Evolutionary conservation across 2,329 filamentous ascomycete species (phyloP).

Genomic region (Colletotrichum sp.): DNA sequence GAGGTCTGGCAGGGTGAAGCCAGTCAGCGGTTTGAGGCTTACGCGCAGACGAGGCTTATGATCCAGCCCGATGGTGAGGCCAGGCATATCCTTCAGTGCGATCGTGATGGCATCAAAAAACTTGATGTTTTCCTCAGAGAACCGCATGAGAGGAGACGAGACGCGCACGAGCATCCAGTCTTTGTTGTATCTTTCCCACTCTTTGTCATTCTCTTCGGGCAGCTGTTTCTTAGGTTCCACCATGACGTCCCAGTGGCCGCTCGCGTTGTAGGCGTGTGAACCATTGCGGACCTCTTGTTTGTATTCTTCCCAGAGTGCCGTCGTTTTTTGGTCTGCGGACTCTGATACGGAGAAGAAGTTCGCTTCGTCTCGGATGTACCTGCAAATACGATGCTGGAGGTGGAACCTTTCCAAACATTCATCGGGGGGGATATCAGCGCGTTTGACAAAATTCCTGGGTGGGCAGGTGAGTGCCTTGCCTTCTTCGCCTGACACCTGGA

Average conservation of each 20-base stretch:
- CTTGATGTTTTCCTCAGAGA: neutral
- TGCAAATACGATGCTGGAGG: neutral
- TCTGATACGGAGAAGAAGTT: neutral
- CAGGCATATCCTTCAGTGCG: neutral
- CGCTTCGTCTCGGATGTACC: neutral
- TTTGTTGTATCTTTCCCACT: neutral
- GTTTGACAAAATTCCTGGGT: neutral
- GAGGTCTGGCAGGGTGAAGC: neutral
- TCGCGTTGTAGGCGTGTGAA: neutral
- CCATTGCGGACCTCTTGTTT: neutral
- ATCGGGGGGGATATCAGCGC: neutral
- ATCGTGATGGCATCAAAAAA: neutral
- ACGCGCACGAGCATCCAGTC: neutral
- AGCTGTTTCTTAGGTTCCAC: neutral
- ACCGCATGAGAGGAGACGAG: neutral
- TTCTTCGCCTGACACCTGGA: neutral
- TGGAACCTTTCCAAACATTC: neutral
- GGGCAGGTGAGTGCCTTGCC: neutral
- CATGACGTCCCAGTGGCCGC: neutral
- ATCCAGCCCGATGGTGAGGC: neutral
- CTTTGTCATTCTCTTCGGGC: neutral
- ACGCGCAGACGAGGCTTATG: neutral
- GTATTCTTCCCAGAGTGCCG: rapidly evolving
- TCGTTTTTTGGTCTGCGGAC: neutral
- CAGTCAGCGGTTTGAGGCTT: neutral